Conservation (phyloP, 2,329 filamentous ascomycete genomes). For the Sarocladium brachiariae region DNA sequence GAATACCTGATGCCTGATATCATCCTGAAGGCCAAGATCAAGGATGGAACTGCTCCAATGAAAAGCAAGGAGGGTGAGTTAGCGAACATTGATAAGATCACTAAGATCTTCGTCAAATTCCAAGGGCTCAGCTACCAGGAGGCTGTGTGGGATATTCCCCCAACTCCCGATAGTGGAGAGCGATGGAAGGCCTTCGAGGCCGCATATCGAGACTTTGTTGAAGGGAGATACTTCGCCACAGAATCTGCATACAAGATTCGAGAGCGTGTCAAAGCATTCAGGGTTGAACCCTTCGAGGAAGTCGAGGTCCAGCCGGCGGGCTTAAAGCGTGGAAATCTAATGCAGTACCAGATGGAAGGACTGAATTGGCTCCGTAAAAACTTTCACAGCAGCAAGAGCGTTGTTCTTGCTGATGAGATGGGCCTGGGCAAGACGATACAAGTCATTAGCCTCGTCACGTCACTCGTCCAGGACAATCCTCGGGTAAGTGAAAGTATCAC, state of each 20-base stretch:
- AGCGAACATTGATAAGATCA: slow-evolving; percentile 63
- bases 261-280: slow-evolving; percentile 61
- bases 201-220: slow-evolving; percentile 82
- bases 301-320: slow-evolving; percentile 65
- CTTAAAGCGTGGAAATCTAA: slow-evolving; percentile 72
- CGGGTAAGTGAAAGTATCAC: slow-evolving; percentile 36
- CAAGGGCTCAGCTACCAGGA: slow-evolving; percentile 89
- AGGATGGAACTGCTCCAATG: slow-evolving; percentile 35
- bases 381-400: slow-evolving; percentile 74
- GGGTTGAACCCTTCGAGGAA: slow-evolving; percentile 60
- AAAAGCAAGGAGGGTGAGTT: slow-evolving; percentile 64
- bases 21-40: slow-evolving; percentile 69
- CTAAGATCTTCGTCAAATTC: slow-evolving; percentile 78
- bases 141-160: slow-evolving; percentile 81
- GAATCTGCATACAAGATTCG: slow-evolving; percentile 54
- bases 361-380: slow-evolving; percentile 94
- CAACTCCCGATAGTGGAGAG: slow-evolving; percentile 35
- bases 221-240: slow-evolving; percentile 60
- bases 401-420: slow-evolving; percentile 96
- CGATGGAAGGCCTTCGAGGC: slow-evolving; percentile 74
- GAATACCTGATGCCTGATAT: slow-evolving; percentile 83
- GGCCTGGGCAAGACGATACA: slow-evolving; percentile 96
- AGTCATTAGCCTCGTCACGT: slow-evolving; percentile 73
- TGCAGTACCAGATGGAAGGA: slow-evolving; percentile 90
- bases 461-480: slow-evolving; percentile 59